Evolutionary conservation across 371 early-diverging fungal genomes (phyloP).

Genomic region (Mortierella sp.): DNA sequence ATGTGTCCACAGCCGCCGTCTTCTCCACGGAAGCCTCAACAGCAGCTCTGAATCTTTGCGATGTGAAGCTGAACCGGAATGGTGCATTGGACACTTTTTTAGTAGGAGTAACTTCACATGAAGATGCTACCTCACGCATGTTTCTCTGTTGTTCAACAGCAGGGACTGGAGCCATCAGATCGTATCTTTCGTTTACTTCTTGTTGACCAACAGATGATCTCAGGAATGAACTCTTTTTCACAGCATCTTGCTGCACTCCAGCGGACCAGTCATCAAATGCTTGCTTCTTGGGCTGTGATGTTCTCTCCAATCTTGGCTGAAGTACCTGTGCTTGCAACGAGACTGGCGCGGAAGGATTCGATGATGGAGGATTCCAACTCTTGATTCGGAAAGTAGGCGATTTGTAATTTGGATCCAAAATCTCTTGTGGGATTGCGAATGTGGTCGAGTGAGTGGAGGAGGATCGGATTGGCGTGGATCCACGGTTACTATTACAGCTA

Average conservation of each 20-base stretch:
- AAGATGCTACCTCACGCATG: constrained; percentile 1
- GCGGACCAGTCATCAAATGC: constrained; percentile 8
- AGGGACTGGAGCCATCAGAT: background rate
- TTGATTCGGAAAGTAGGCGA: constrained; percentile 54
- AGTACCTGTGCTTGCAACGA: background rate
- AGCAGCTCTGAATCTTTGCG: constrained; percentile 38
- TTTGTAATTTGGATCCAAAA: constrained; percentile 49
- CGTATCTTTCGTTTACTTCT: background rate
- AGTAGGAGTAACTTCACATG: background rate
- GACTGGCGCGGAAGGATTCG: background rate
- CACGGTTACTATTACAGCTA: constrained; percentile 7
- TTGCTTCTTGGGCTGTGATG: background rate
- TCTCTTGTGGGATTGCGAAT: constrained; percentile 53
- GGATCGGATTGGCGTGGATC: constrained; percentile 10
- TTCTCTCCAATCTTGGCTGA: background rate
- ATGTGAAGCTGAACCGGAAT: constrained; percentile 49
- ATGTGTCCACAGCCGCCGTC: background rate
- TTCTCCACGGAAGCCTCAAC: constrained; percentile 30
- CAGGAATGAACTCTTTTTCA: constrained; percentile 10
- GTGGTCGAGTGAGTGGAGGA: constrained; percentile 22
- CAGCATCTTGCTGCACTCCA: background rate
- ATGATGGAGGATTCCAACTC: constrained; percentile 40
- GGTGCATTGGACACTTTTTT: background rate
- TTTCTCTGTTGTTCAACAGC: constrained; percentile 9
- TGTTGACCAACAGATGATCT: constrained; percentile 2